phyloP scores from a whole-genome alignment of 2,329 filamentous ascomycete genomes.

The Sphaceloma murrayae region DNA sequence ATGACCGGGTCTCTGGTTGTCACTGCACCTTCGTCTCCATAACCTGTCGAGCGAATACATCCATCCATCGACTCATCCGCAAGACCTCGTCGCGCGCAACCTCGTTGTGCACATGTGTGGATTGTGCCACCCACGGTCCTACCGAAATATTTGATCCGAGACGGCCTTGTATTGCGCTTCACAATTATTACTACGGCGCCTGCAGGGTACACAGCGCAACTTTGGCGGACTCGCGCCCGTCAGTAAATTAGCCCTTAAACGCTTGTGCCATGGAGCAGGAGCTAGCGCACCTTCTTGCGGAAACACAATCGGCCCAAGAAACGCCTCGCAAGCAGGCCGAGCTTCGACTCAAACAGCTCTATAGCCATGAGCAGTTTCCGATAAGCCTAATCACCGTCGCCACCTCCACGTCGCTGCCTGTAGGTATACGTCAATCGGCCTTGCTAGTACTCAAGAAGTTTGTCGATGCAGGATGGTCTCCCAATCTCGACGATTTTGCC shows the following conservation, averaged over 20 bases:
- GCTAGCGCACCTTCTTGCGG: constrained; percentile 76
- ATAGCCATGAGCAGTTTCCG: constrained; percentile 61
- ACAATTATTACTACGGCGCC: no score
- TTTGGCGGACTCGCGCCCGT: no score
- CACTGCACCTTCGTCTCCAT: no score
- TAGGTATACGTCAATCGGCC: constrained; percentile 72
- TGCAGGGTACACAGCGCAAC: no score
- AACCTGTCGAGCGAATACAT: no score
- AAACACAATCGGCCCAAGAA: constrained; percentile 71
- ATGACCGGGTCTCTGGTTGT: no score
- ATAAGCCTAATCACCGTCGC: constrained; percentile 72
- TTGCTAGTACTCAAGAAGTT: constrained; percentile 72
- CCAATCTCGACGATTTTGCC: constrained; percentile 60
- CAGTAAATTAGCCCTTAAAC: neutral
- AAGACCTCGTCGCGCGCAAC: no score
- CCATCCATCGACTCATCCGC: no score
- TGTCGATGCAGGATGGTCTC: constrained; percentile 75
- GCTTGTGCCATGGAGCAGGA: constrained; percentile 69
- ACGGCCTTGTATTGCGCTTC: no score
- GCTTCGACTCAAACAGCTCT: constrained; percentile 64
- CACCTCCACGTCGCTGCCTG: constrained; percentile 61
- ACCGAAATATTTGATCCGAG: no score
- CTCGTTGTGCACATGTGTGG: no score
- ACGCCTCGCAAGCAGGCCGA: constrained; percentile 78
- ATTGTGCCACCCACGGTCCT: no score